Conservation (phyloP, 139 green algal species). For the Desmodesmus armatus region DNA sequence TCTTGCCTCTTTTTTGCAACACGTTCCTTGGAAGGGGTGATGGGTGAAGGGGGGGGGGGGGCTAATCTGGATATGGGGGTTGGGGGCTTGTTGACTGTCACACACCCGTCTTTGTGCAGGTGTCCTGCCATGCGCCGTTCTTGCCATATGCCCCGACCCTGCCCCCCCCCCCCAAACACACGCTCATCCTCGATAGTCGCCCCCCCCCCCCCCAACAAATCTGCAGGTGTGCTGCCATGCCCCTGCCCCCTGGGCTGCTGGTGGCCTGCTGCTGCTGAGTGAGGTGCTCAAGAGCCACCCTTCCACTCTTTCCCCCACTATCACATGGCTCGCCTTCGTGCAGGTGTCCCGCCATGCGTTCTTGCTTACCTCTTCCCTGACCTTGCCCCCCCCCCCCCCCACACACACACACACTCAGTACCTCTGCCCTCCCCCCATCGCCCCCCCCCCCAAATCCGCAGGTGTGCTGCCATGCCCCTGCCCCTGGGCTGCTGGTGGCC, state of each 20-base stretch:
- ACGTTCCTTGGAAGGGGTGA: too few relatives aligned
- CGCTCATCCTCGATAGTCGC: neutral
- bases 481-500: slow-evolving; percentile 87
- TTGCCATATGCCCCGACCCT: neutral
- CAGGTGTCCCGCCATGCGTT: neutral
- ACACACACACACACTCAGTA: neutral
- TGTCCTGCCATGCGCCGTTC: neutral
- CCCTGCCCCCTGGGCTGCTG: slow-evolving; percentile 85
- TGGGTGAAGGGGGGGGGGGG: too few relatives aligned
- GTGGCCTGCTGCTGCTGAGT: slow-evolving; percentile 87
- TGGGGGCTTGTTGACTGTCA: too few relatives aligned
- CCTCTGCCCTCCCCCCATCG: neutral
- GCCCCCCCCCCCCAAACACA: neutral
- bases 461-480: slow-evolving; percentile 54
- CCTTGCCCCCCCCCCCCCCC: neutral
- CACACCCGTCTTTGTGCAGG: neutral
- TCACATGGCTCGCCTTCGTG: neutral
- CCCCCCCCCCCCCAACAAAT: neutral
- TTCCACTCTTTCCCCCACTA: neutral
- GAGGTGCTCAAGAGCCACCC: slow-evolving; percentile 71
- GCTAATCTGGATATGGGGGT: too few relatives aligned
- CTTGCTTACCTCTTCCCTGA: neutral
- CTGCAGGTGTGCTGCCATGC: slow-evolving; percentile 47
- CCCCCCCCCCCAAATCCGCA: neutral
- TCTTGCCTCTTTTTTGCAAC: too few relatives aligned